Evolutionary conservation across 2,329 filamentous ascomycete genomes (phyloP).

Genomic region (Cladosporium halotolerans): DNA sequence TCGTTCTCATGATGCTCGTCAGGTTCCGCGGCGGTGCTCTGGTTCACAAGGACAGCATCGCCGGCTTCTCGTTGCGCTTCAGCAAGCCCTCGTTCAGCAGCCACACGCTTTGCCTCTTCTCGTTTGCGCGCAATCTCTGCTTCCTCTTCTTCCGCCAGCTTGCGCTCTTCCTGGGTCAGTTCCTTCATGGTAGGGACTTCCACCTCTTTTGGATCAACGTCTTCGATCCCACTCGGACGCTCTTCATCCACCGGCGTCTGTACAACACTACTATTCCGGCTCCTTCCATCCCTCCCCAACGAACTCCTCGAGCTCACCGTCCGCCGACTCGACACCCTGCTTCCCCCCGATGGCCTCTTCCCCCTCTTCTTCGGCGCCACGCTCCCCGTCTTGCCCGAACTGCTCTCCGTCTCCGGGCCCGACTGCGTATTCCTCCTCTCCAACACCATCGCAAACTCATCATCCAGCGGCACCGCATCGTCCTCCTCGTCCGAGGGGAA

Average conservation of each 20-base stretch:
- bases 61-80: background rate
- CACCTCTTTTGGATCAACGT: slow-evolving; percentile 24
- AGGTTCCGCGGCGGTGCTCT: background rate
- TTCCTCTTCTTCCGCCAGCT: slow-evolving; percentile 50
- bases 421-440: slow-evolving; percentile 54
- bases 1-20: background rate
- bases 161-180: slow-evolving; percentile 53
- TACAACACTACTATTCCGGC: slow-evolving; percentile 15
- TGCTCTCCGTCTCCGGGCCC: slow-evolving; percentile 58
- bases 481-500: slow-evolving; percentile 83
- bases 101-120: slow-evolving; percentile 50
- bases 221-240: slow-evolving; percentile 7
- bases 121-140: slow-evolving; percentile 47
- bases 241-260: slow-evolving; percentile 14
- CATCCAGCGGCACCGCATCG: slow-evolving; percentile 85
- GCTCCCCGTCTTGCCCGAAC: slow-evolving; percentile 54
- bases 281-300: slow-evolving; percentile 10
- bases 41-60: background rate
- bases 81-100: slow-evolving; percentile 47
- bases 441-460: slow-evolving; percentile 82
- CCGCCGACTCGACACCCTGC: slow-evolving; percentile 17
- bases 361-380: slow-evolving; percentile 17
- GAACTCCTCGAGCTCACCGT: slow-evolving; percentile 22
- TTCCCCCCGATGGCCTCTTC: slow-evolving; percentile 40
- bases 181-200: slow-evolving; percentile 46